Evolutionary conservation across 164 flowering plant genomes (phyloP).

Genomic region (Hamamelis virginiana): DNA sequence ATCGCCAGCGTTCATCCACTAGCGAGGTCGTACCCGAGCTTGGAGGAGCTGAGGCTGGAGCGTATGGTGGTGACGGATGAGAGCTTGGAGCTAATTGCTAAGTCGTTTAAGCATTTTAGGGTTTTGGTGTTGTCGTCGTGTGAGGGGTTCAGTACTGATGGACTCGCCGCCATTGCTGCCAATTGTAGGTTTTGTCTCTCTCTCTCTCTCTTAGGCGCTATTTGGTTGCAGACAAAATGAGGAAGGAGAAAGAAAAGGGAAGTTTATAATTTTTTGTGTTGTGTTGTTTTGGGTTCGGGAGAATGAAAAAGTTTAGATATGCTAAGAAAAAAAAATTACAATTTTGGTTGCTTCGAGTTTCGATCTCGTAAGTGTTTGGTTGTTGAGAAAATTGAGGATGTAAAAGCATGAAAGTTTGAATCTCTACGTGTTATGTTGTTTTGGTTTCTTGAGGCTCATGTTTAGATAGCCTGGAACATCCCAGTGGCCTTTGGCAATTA

Average conservation of each 20-base stretch:
- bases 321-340: background rate
- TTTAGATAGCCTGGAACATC: no score
- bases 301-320: background rate
- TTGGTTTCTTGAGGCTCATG: no score
- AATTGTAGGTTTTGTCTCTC: conserved; percentile 66
- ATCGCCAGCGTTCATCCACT: no score
- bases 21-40: conserved; percentile 27
- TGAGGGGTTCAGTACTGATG: conserved; percentile 78
- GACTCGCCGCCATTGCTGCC: conserved; percentile 79
- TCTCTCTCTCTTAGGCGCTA: background rate
- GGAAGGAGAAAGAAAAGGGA: background rate
- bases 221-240: background rate
- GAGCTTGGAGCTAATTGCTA: conserved; percentile 41
- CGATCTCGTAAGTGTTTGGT: background rate
- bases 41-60: conserved; percentile 51
- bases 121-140: conserved; percentile 52
- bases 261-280: background rate
- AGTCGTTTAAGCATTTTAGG: conserved; percentile 42
- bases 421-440: no score
- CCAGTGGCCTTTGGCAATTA: no score
- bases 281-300: background rate
- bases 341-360: background rate
- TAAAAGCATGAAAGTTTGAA: background rate
- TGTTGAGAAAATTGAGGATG: background rate
- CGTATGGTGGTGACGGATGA: conserved; percentile 52